Base-by-base conservation (phyloP, 129 eudicot genomes). In the Daucus carota region DNA sequence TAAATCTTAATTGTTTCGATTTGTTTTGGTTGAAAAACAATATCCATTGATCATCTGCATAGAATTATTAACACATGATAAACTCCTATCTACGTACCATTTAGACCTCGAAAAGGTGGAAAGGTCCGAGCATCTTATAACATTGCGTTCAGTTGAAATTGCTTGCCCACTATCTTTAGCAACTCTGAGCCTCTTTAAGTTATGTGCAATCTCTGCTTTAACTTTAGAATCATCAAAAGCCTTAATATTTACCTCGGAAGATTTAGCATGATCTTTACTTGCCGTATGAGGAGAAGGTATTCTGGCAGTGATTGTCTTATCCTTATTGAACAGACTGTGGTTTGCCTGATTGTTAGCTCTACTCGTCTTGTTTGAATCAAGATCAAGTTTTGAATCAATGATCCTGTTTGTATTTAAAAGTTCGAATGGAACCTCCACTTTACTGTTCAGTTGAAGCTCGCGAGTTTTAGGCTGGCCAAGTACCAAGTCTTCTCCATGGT, bases 51-150 rank as follows among this genome's bases (percentile, higher is more conserved):
- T 60, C 67, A 26, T n/a, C n/a, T 11, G 67, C 42, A 6, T 31
- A 32, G 38, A 65, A 28, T 28, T 24, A 10, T 32, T 26, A 65
- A 65, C 24, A 66, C 72, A 14, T 15, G 32, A 32, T 16, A 66
- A 14, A 16, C 17, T 16, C 69, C 15, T 45, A 50, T 38, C 42
- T 41, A 29, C 47, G 29, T 41, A 76, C 29, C 31, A 48, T 71
- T 43, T 59, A 44, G 76, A 87, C 91, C 91, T 80, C 5, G 88
- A 77, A 79, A 87, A 87, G 75, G 91, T 86, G 75, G 91, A 87
- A 82, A 82, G 80, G 80, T 78, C 86, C 52, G 88, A 84, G 77
- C 81, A 83, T 82, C 81, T 74, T 78, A 82, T 60, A 26, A 80
- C 74, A 82, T 75, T 84, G 81, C 86, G 76, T 40, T 84, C 91